Evolutionary conservation across 495 filamentous ascomycete genomes (phyloP), one percentile per base, ranked within the genome.

Genomic region (Thermothielavioides terrestris): DNA sequence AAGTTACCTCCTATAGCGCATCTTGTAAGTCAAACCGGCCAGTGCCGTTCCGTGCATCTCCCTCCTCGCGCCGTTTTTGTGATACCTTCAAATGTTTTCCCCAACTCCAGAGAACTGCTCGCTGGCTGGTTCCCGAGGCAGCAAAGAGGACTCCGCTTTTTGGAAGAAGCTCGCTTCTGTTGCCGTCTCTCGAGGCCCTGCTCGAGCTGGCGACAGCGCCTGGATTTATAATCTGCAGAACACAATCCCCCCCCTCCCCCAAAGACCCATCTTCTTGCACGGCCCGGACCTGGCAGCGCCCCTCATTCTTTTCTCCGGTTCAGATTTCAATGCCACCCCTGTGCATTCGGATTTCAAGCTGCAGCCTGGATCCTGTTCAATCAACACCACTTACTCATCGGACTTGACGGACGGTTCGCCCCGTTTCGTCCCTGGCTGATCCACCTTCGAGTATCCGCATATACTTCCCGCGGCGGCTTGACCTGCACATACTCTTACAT

Each of bases 211-310:
- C 14, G 15, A 12, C 15, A 14, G 47, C 2, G 15, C 26, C 21
- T 45, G 45, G 52, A 54, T 54, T 54, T 49, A 49, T 43, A 54
- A 54, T 54, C 52, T 49, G 46, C 32, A 31, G 34, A 45, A 44
- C 34, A 20, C 46, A 23, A 23, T n/a, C n/a, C n/a, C n/a, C n/a
- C n/a, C n/a, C n/a, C n/a, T 30, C 6, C 45, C 7, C 21, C 15
- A 28, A 18, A 28, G 30, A 41, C 38, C 44, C 42, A 25, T 38
- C 42, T 11, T 1, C 20, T 30, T 46, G 50, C 28, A 49, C 40
- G 22, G 17, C 38, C 22, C n/a, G n/a, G n/a, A n/a, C 31, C 32
- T 26, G 12, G 31, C 44, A 26, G 14, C n/a, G 9, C 42, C 1
- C 6, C n/a, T 32, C 21, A 25, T 40, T 27, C 14, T 34, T 40